Evolutionary conservation across 2,329 filamentous ascomycete species (phyloP).

Genomic region (Trichoderma guizhouense): DNA sequence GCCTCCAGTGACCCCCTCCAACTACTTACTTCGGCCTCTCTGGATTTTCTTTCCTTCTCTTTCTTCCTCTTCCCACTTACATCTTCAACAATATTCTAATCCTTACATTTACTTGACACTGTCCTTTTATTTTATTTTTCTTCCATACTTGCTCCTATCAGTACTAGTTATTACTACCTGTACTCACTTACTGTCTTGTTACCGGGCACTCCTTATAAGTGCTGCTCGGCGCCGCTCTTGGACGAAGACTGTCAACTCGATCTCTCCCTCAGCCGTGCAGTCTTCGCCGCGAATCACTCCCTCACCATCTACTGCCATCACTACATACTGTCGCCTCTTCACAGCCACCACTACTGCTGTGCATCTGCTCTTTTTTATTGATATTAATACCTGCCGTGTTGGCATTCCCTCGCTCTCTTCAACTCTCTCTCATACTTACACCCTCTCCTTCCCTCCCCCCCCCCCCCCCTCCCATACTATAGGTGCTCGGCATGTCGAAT

Average conservation of each 20-base stretch:
- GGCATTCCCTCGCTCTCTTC: background rate
- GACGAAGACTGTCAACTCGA: background rate
- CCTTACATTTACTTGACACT: background rate
- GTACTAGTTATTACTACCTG: background rate
- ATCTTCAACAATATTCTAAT: background rate
- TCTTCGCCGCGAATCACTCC: background rate
- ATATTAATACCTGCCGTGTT: background rate
- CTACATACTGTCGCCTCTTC: background rate
- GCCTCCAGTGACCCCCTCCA: background rate
- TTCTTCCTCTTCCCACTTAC: background rate
- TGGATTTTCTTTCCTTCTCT: background rate
- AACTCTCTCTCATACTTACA: background rate
- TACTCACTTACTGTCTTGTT: background rate
- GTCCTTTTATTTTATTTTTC: background rate
- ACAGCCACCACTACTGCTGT: background rate
- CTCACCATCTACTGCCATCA: background rate
- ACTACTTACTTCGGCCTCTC: background rate
- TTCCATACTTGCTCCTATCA: background rate
- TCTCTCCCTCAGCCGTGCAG: background rate
- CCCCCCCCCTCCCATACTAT: background rate
- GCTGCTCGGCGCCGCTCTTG: background rate
- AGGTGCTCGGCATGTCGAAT: background rate
- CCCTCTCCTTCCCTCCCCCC: background rate
- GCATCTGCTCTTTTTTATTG: background rate
- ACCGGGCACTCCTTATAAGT: background rate